Percentiles rank a stretch among this genome's conserved stretches.
Conservation (phyloP, 2,329 filamentous ascomycete genomes). For the Cadophora sp. region DNA sequence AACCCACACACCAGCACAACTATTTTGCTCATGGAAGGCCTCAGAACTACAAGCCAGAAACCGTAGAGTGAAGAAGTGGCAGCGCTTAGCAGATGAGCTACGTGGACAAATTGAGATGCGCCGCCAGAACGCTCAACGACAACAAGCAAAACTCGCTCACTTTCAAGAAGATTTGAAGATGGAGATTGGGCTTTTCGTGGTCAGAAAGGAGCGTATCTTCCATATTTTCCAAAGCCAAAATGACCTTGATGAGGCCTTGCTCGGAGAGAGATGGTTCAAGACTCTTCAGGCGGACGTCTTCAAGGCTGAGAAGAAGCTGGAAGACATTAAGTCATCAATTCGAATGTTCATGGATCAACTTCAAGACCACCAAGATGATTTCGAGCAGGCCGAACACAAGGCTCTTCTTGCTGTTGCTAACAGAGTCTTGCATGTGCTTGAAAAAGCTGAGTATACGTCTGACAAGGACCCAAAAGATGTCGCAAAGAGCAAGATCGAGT, state of each 20-base stretch:
- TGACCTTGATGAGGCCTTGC: background rate
- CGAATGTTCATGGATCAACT: conserved; percentile 2
- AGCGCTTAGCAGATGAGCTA: background rate
- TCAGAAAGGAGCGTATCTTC: background rate
- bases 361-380: conserved; percentile 8
- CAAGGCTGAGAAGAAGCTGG: background rate
- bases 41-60: background rate
- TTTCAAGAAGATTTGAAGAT: background rate
- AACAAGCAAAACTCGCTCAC: background rate
- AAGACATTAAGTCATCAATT: background rate
- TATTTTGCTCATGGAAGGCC: background rate
- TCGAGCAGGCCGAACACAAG: background rate
- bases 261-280: background rate
- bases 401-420: background rate
- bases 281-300: background rate
- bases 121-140: background rate
- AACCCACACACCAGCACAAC: background rate
- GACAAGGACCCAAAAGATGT: conserved; percentile 4
- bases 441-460: background rate
- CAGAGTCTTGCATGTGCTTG: background rate
- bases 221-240: background rate
- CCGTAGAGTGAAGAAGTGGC: background rate
- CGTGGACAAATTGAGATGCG: background rate
- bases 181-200: background rate
- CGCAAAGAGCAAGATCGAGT: background rate